Evolutionary conservation across 257 asterid genomes (phyloP).

Genomic region (Solanum etuberosum): DNA sequence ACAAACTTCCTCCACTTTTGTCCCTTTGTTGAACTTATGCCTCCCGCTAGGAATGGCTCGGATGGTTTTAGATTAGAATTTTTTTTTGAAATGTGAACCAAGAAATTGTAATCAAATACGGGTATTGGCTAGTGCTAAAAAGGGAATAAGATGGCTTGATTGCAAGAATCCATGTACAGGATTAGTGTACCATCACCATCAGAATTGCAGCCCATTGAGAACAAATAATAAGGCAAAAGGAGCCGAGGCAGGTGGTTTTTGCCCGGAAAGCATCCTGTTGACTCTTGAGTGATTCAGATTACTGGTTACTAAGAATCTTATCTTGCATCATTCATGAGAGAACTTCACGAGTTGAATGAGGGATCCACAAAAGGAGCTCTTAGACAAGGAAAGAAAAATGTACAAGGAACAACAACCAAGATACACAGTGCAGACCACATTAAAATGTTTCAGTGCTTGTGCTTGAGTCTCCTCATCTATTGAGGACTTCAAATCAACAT

Average conservation of each 20-base stretch:
- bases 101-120: not conserved
- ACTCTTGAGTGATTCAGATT: not conserved
- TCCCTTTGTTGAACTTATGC: not conserved
- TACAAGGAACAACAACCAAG: not conserved
- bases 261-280: not conserved
- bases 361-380: not conserved
- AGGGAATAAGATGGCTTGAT: not conserved
- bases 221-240: not conserved
- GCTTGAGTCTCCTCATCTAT: not conserved
- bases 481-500: not conserved
- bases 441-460: not conserved
- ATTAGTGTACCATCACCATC: not conserved
- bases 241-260: not conserved
- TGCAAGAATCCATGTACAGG: not conserved
- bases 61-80: not conserved
- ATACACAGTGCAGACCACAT: not conserved
- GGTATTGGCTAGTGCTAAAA: not conserved
- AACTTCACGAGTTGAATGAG: not conserved
- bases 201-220: not conserved
- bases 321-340: not conserved
- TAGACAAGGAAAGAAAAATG: not conserved
- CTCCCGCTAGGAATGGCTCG: not conserved
- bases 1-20: not conserved
- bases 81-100: not conserved
- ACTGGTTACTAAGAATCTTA: not conserved